These are phyloP conservation scores for Penicillium sp. DNA, from an alignment of 2,329 filamentous ascomycete genomes.

Conservation along the genomic window DNA sequence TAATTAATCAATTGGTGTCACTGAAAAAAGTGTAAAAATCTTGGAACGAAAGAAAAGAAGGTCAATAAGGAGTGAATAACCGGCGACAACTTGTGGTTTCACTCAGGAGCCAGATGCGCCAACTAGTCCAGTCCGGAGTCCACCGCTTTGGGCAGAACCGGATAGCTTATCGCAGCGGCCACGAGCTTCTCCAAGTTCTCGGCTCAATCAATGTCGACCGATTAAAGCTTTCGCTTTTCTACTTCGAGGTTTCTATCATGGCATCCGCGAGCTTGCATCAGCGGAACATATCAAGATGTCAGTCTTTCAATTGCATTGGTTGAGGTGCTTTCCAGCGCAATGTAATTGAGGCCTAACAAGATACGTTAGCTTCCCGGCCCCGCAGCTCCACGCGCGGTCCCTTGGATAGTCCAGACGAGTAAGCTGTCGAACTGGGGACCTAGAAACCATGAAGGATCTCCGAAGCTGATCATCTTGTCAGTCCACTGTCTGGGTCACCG, in stretches of 20 bases:
- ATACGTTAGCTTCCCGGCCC: slow-evolving; percentile 32
- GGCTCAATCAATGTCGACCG: not conserved
- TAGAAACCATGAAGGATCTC: not conserved
- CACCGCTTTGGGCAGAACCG: slow-evolving; percentile 28
- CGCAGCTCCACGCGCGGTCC: slow-evolving; percentile 65
- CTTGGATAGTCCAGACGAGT: slow-evolving; percentile 66
- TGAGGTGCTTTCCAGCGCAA: not conserved
- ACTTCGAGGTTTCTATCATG: not conserved
- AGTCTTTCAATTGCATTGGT: slow-evolving; percentile 4
- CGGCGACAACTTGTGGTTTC: slow-evolving; percentile 19
- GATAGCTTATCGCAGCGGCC: slow-evolving; percentile 19
- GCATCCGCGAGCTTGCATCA: slow-evolving; percentile 19
- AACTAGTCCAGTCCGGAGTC: slow-evolving; percentile 24
- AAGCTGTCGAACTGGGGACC: slow-evolving; percentile 30
- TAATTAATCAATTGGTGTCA: slow-evolving; percentile 4
- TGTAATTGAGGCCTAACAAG: slow-evolving; percentile 9
- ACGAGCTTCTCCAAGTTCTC: slow-evolving; percentile 8
- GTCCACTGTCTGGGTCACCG: slow-evolving; percentile 22
- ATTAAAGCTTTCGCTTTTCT: slow-evolving; percentile 18
- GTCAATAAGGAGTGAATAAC: slow-evolving; percentile 22
- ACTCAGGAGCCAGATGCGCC: slow-evolving; percentile 19
- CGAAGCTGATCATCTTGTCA: slow-evolving; percentile 7
- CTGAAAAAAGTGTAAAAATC: slow-evolving; percentile 2
- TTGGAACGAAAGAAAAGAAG: slow-evolving; percentile 8
- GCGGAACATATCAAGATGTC: slow-evolving; percentile 36